These are phyloP conservation scores for Peltaster fructicola DNA, from an alignment of 2,329 filamentous ascomycete species.

Conservation along the genomic window DNA sequence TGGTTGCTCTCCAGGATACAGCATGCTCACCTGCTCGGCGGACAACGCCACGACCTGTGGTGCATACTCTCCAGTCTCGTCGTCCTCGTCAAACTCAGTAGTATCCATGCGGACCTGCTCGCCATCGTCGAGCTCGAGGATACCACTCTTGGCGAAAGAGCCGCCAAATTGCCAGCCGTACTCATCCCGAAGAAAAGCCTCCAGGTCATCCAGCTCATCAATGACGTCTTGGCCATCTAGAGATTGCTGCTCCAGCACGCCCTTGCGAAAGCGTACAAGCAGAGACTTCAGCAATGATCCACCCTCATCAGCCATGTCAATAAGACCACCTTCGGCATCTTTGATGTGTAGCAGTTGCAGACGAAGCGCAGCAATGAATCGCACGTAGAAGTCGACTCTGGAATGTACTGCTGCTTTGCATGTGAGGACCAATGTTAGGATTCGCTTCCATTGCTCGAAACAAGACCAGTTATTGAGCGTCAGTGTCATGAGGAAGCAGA, in stretches of 20 bases:
- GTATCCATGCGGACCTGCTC: constrained; percentile 42
- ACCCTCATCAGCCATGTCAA: constrained; percentile 39
- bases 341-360: constrained; percentile 38
- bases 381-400: constrained; percentile 33
- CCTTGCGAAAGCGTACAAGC: constrained; percentile 34
- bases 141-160: constrained; percentile 36
- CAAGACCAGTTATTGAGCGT: constrained; percentile 50
- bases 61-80: constrained; percentile 47
- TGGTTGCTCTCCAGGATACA: constrained; percentile 69
- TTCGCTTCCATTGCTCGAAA: constrained; percentile 46
- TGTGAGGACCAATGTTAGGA: constrained; percentile 39
- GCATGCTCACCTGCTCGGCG: constrained; percentile 34
- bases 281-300: constrained; percentile 32
- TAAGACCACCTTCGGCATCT: constrained; percentile 42
- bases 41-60: constrained; percentile 41
- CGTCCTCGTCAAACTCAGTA: constrained; percentile 34
- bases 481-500: constrained; percentile 44
- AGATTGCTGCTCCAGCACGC: too few species aligned
- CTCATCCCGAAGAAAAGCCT: constrained; percentile 34
- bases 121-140: constrained; percentile 45
- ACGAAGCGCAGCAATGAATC: constrained; percentile 31
- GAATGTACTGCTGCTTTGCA: constrained; percentile 34
- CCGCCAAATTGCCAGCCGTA: constrained; percentile 42
- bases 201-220: constrained; percentile 36
- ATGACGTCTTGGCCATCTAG: constrained; percentile 34